phyloP scores from a whole-genome alignment of 2,329 filamentous ascomycete genomes.

The Trichocomaceae sp. region DNA sequence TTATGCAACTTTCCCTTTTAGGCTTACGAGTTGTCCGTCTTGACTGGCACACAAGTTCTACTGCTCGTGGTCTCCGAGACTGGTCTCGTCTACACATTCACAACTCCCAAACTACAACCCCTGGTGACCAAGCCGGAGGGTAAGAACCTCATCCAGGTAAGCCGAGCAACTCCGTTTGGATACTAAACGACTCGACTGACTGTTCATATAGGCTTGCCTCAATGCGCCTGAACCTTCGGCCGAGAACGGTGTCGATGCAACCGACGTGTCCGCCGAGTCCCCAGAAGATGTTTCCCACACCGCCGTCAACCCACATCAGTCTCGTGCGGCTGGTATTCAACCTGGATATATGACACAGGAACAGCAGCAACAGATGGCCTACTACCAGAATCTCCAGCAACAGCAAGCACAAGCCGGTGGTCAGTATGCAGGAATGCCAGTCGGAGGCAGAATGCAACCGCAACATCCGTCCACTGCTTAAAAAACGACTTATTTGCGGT shows the following conservation, averaged over 20 bases:
- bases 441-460: slow-evolving; percentile 70
- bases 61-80: slow-evolving; percentile 96
- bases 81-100: slow-evolving; percentile 95
- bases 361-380: slow-evolving; percentile 69
- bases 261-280: slow-evolving; percentile 68
- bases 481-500: slow-evolving; percentile 22
- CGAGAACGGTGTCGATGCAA: slow-evolving; percentile 73
- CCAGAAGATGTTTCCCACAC: slow-evolving; percentile 79
- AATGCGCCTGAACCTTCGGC: slow-evolving; percentile 88
- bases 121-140: slow-evolving; percentile 97
- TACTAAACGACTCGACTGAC: not conserved
- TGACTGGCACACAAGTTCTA: slow-evolving; percentile 95
- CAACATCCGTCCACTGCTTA: slow-evolving; percentile 75
- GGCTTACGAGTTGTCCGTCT: slow-evolving; percentile 95
- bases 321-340: slow-evolving; percentile 59
- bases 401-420: slow-evolving; percentile 60
- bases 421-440: slow-evolving; percentile 68
- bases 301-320: slow-evolving; percentile 64
- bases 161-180: slow-evolving; percentile 22
- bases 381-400: slow-evolving; percentile 68
- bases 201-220: slow-evolving; percentile 69
- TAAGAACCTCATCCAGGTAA: slow-evolving; percentile 98
- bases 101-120: slow-evolving; percentile 94
- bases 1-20: slow-evolving; percentile 34
- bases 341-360: slow-evolving; percentile 62